Percentiles rank a stretch among this genome's conserved stretches.
These are phyloP conservation scores for Pyrus betulifolia DNA, from an alignment of 306 rosid genomes.

Conservation along the genomic window DNA sequence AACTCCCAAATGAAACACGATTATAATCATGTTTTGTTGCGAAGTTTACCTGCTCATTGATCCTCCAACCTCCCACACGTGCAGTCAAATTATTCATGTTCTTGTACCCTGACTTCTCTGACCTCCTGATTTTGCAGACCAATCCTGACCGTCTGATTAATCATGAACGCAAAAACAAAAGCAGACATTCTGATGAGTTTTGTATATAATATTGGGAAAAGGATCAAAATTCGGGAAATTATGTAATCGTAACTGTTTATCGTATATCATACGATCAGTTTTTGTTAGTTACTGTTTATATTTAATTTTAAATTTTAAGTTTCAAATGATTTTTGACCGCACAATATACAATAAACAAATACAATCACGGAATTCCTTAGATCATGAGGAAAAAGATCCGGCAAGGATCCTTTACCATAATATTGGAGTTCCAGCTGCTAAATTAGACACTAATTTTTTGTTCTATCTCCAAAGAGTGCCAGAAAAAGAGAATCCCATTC, in stretches of 20 bases:
- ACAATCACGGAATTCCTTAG: no score
- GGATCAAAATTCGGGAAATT: no score
- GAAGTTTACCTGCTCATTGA: neutral
- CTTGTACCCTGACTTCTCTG: neutral
- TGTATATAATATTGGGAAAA: neutral
- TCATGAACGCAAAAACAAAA: neutral
- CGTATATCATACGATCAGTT: no score
- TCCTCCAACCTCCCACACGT: conserved; percentile 25
- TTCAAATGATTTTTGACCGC: no score
- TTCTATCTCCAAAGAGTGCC: conserved; percentile 3
- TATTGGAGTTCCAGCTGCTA: neutral
- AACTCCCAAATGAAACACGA: neutral
- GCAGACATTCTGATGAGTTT: conserved; percentile 16
- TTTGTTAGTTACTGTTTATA: no score
- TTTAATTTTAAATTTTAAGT: no score
- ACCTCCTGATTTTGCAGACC: neutral
- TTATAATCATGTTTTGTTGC: neutral
- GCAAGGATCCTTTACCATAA: no score
- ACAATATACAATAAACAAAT: no score
- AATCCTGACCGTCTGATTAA: conserved; percentile 15
- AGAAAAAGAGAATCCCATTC: conserved; percentile 13
- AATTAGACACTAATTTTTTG: neutral
- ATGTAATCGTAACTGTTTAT: no score
- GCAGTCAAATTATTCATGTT: conserved; percentile 12
- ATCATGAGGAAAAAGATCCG: no score